Conservation (phyloP, 495 filamentous ascomycete genomes). For the Polyplosphaeria fusca region DNA sequence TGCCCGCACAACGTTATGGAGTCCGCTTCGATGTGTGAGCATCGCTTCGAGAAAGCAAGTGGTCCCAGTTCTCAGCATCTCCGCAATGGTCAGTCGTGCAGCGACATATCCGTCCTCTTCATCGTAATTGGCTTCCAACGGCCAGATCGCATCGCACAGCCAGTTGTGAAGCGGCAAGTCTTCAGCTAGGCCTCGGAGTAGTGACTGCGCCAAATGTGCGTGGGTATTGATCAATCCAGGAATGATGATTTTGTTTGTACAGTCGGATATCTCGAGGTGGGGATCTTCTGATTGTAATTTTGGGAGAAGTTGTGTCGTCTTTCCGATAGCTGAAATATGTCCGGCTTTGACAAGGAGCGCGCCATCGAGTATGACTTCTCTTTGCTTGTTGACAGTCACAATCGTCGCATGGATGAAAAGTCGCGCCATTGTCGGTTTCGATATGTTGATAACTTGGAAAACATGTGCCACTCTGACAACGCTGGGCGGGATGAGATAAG, state of each 20-base stretch:
- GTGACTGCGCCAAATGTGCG: conserved; percentile 50
- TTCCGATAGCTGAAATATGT: conserved; percentile 47
- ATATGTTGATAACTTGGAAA: no score
- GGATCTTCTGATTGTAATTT: conserved; percentile 14
- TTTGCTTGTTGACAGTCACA: conserved; percentile 46
- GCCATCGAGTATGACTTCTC: conserved; percentile 49
- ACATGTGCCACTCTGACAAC: no score
- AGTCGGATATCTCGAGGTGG: conserved; percentile 32
- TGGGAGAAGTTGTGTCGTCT: conserved; percentile 31
- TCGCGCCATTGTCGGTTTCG: neutral
- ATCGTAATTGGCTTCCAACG: conserved; percentile 48
- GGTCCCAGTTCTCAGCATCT: conserved; percentile 52
- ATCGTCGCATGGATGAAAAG: conserved; percentile 43
- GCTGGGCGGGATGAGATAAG: no score
- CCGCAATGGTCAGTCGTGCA: conserved; percentile 47
- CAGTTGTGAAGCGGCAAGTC: conserved; percentile 48
- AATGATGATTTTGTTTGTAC: conserved; percentile 46
- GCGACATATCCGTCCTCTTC: conserved; percentile 49
- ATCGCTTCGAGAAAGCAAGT: conserved; percentile 54
- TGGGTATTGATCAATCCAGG: conserved; percentile 52
- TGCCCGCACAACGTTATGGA: conserved; percentile 47
- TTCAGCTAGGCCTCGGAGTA: conserved; percentile 50
- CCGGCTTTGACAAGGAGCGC: conserved; percentile 43
- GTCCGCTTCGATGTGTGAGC: conserved; percentile 49
- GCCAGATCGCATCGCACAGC: conserved; percentile 51